Base-by-base conservation (phyloP, 345 rosid genomes). In the Camelina sativa region DNA sequence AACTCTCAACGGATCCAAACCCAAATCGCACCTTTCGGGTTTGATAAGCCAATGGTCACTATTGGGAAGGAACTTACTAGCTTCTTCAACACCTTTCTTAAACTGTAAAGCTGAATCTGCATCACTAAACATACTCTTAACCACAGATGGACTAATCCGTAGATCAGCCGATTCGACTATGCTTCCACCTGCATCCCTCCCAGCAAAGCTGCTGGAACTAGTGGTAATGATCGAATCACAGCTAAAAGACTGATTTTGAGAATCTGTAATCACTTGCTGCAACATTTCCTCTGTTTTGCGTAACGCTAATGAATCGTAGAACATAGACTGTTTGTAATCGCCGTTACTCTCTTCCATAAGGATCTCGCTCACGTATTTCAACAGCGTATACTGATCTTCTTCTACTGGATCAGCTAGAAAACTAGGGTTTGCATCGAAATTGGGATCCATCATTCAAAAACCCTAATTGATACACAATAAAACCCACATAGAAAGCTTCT, bases 271-370 rank as follows among this genome's bases (percentile, higher is more conserved):
- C n/a, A 80, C 85, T 62, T 87, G 88, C 69, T 84, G 85, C 43
- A 91, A 76, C 56, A 87, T 87, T 61, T 78, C 86, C 79, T 91
- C 92, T 0, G 94, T 86, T 72, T 84, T 82, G n/a, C 75, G 85
- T 71, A 90, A 82, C 43, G 89, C 92, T 46, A 86, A 69, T 0
- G 91, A 80, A 19, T 85, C 92, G 23, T 84, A 84, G 53, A 82
- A 86, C 90, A 85, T 82, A 50, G 82, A 81, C 5, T 86, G 87
- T 46, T 81, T 82, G 63, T 62, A 62, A 62, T 82, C 85, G n/a
- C 88, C 92, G 80, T 76, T 75, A 62, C 88, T 82, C 81, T 91
- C 97, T 77, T 88, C 94, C 97, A 91, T 79, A 20, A 88, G 90
- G 59, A 88, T 82, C 83, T 87, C 82, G 51, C 67, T 86, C 64